These are phyloP conservation scores for Lanmaoa pseudosensibilis DNA, from an alignment of 768 basidiomycete genomes.

Conservation along the genomic window DNA sequence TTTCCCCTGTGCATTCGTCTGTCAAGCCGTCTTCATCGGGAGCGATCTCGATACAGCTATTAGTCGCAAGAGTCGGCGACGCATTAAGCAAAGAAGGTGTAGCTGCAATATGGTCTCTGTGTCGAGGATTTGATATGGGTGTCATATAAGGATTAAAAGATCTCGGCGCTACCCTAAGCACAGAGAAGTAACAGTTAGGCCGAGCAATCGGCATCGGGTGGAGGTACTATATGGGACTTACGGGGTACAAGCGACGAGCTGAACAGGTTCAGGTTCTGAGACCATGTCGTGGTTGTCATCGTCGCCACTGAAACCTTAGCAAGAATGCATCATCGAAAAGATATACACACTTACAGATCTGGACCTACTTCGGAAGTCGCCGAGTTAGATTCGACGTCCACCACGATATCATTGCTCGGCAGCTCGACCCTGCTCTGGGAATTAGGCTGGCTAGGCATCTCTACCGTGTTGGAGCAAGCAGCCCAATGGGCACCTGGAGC, in stretches of 20 bases:
- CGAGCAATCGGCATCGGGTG: not conserved
- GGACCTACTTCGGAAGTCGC: not conserved
- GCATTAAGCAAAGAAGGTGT: not conserved
- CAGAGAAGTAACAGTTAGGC: not conserved
- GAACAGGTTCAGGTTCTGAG: not conserved
- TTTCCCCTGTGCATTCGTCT: slow-evolving; percentile 1
- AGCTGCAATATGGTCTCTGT: not conserved
- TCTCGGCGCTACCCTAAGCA: slow-evolving; percentile 15
- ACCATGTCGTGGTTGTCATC: not conserved
- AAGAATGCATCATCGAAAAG: not conserved
- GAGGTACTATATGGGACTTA: slow-evolving; percentile 3
- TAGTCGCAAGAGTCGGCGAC: slow-evolving; percentile 8
- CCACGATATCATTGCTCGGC: not conserved
- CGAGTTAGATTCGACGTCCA: not conserved
- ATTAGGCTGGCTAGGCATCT: not conserved
- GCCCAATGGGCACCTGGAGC: not conserved
- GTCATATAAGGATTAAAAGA: slow-evolving; percentile 28
- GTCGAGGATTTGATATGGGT: slow-evolving; percentile 26
- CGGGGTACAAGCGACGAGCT: slow-evolving; percentile 17
- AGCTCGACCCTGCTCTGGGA: not conserved
- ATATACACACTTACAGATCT: slow-evolving; percentile 9
- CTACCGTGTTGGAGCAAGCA: not conserved
- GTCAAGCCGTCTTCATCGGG: not conserved
- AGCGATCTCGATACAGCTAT: not conserved
- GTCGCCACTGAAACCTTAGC: slow-evolving; percentile 1